Conservation (phyloP, 2,329 filamentous ascomycete genomes). For the Epichloe festucae region DNA sequence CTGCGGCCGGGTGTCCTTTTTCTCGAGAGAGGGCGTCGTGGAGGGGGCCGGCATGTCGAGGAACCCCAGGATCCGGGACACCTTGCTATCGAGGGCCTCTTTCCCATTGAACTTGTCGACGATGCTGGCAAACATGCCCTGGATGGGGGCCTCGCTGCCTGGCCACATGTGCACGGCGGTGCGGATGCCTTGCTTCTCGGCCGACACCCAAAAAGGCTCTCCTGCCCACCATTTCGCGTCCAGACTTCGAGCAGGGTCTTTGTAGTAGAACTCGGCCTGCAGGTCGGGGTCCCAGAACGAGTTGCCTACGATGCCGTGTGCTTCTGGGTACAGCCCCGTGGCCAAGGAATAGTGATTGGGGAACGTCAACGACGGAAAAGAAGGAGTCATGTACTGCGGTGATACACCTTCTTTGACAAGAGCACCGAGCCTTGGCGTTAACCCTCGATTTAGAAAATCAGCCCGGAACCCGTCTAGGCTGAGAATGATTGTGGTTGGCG, state of each 20-base stretch:
- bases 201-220: constrained; percentile 82
- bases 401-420: constrained; percentile 77
- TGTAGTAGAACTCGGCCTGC: constrained; percentile 77
- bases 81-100: constrained; percentile 63
- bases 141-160: constrained; percentile 79
- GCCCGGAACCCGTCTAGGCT: constrained; percentile 93
- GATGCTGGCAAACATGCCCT: constrained; percentile 60
- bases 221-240: constrained; percentile 89
- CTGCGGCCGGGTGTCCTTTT: constrained; percentile 58
- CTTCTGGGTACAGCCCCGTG: constrained; percentile 84
- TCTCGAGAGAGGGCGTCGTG: constrained; percentile 35
- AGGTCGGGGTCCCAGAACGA: constrained; percentile 80
- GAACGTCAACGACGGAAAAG: constrained; percentile 93
- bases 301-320: constrained; percentile 87
- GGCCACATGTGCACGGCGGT: constrained; percentile 98
- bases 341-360: constrained; percentile 92
- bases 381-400: constrained; percentile 83
- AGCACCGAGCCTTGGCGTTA: constrained; percentile 70
- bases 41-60: constrained; percentile 71
- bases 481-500: constrained; percentile 83
- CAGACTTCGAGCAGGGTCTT: constrained; percentile 60
- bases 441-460: constrained; percentile 71
- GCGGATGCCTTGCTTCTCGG: constrained; percentile 66
- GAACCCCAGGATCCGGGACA: constrained; percentile 64
- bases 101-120: constrained; percentile 75